Evolutionary conservation across 2,329 filamentous ascomycete species (phyloP), one percentile per base, ranked within the genome.

Genomic region (Sporothrix dimorphospora): DNA sequence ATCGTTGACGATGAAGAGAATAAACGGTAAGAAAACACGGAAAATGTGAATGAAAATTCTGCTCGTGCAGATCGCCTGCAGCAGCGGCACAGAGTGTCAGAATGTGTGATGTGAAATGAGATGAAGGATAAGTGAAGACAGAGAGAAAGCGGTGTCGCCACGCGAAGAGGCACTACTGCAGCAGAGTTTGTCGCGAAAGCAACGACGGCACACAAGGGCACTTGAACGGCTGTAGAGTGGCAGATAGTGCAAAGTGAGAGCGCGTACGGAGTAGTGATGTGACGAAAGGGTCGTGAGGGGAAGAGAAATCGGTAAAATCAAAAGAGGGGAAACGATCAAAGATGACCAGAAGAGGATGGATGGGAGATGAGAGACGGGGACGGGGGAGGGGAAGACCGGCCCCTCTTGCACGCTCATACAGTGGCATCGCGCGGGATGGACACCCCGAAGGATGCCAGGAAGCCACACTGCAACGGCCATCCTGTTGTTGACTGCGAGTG

Each of bases 191-290:
- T 30, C 49, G 63, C 63, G 24, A 67, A 67, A 67, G 63, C 42
- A 67, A 67, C 61, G 61, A 65, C 61, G 63, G 40, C 42, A 67
- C 63, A 67, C 42, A 49, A 8, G 27, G 34, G 59, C 34, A 63
- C 59, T 24, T 42, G 19, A 45, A 30, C 12, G n/a, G 38, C 59
- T 45, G 59, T n/a, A 45, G 34, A 16, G 40, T 27, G 55, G 40
- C 30, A 40, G 57, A 38, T 27, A 27, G 38, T 45, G 38, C 38
- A 59, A 38, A 59, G 11, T 9, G 9, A 21, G 55, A 16, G 55
- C 30, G 19, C n/a, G n/a, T n/a, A n/a, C n/a, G n/a, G n/a, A n/a
- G n/a, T 9, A 38, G 30, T 19, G 55, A 38, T 38, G 55, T 59
- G 30, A 38, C 21, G 16, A 30, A 16, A 2, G 55, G 55, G 16